A percentile compares a stretch with the other conserved stretches of the same genome.
phyloP scores from a whole-genome alignment of 495 filamentous ascomycete species.

The Stereocaulon alpinum region DNA sequence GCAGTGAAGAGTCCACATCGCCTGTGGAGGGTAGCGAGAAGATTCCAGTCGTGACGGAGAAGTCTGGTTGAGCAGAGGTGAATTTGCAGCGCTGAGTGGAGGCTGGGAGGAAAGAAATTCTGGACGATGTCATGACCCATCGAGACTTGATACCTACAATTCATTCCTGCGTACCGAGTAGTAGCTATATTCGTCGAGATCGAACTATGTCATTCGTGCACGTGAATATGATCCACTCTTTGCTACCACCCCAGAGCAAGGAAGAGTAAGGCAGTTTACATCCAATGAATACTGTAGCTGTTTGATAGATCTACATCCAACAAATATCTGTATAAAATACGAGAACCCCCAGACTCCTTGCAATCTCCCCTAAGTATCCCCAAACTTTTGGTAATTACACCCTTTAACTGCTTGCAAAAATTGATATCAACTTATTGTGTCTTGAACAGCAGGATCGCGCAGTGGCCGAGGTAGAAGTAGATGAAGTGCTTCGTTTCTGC shows the following conservation, averaged over 20 bases:
- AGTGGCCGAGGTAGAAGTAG: conserved; percentile 99
- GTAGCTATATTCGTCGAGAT: background rate
- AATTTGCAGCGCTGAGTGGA: background rate
- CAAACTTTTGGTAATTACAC: background rate
- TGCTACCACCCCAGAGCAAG: background rate
- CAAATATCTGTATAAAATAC: background rate
- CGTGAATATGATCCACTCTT: background rate
- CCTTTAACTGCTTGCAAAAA: background rate
- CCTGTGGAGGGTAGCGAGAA: conserved; percentile 7
- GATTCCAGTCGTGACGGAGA: conserved; percentile 1
- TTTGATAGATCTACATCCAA: background rate
- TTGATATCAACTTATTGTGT: conserved; percentile 57
- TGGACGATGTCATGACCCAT: conserved; percentile 2
- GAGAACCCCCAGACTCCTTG: background rate
- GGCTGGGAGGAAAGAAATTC: background rate
- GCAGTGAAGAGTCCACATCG: conserved; percentile 5
- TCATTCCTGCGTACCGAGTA: background rate
- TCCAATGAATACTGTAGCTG: background rate
- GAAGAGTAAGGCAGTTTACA: background rate
- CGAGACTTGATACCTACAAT: background rate
- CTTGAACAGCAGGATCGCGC: conserved; percentile 97
- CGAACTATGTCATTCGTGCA: background rate
- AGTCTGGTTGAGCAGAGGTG: conserved; percentile 4
- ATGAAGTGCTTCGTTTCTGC: conserved; percentile 98
- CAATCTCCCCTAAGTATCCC: background rate